phyloP scores from a whole-genome alignment of 2,329 filamentous ascomycete genomes.

The Magnaporthiopsis rhizophila region DNA sequence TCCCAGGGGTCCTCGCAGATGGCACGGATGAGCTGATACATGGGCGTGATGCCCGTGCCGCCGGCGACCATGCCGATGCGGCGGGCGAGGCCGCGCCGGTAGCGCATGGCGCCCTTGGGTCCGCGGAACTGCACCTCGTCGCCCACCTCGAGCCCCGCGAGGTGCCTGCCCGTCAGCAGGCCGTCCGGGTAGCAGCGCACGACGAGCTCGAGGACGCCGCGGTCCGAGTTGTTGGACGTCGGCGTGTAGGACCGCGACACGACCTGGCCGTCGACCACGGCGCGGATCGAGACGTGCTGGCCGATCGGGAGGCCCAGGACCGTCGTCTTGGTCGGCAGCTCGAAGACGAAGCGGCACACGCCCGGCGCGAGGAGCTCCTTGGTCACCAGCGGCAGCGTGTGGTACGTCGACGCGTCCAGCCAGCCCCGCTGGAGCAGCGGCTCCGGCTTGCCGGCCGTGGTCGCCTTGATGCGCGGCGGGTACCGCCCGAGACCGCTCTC shows the following conservation, averaged over 20 bases:
- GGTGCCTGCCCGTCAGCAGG: slow-evolving; percentile 39
- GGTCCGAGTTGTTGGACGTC: slow-evolving; percentile 40
- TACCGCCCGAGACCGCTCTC: slow-evolving; percentile 25
- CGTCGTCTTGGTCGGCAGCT: slow-evolving; percentile 33
- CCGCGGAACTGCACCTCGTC: slow-evolving; percentile 45
- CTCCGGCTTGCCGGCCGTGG: slow-evolving; percentile 27
- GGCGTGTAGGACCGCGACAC: slow-evolving; percentile 48
- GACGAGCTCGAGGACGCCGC: slow-evolving; percentile 40
- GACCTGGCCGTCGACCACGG: slow-evolving; percentile 33
- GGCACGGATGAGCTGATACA: slow-evolving; percentile 55
- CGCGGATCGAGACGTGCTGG: slow-evolving; percentile 47
- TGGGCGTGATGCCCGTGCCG: slow-evolving; percentile 44
- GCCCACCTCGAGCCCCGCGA: slow-evolving; percentile 36
- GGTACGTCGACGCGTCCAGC: slow-evolving; percentile 40
- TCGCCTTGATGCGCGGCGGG: slow-evolving; percentile 31
- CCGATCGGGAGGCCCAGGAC: slow-evolving; percentile 48
- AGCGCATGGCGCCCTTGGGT: slow-evolving; percentile 49
- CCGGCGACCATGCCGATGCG: slow-evolving; percentile 49
- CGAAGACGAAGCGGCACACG: slow-evolving; percentile 39
- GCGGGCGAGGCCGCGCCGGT: slow-evolving; percentile 31
- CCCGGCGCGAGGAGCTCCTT: slow-evolving; percentile 33
- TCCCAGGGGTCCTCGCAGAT: slow-evolving; percentile 55
- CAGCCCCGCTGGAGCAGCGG: slow-evolving; percentile 34
- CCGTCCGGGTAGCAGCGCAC: slow-evolving; percentile 45
- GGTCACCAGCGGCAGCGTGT: slow-evolving; percentile 33